phyloP scores from a whole-genome alignment of 1,284 basidiomycete species.

The Ganoderma leucocontextum region DNA sequence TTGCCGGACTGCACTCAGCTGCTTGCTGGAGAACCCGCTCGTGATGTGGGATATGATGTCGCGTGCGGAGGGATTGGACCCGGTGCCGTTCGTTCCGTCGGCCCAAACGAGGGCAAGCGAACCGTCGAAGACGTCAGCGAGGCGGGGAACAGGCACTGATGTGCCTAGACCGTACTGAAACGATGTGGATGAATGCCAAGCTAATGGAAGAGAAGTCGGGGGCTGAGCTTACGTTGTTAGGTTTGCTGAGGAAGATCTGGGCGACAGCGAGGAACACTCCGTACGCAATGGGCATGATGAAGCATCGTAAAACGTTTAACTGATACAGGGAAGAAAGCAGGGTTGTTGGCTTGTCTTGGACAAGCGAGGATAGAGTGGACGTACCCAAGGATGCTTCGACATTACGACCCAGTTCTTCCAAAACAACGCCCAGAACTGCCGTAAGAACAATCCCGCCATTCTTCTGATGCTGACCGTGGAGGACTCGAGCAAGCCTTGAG shows the following conservation, averaged over 20 bases:
- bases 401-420: slow-evolving; percentile 83
- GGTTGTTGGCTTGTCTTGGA: background rate
- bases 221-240: slow-evolving; percentile 57
- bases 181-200: background rate
- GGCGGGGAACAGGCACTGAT: slow-evolving; percentile 56
- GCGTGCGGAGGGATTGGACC: slow-evolving; percentile 53
- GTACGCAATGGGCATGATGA: slow-evolving; percentile 74
- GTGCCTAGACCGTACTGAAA: slow-evolving; percentile 71
- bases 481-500: slow-evolving; percentile 1
- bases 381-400: slow-evolving; percentile 67
- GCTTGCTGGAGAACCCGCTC: slow-evolving; percentile 52
- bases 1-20: slow-evolving; percentile 56
- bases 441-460: slow-evolving; percentile 55
- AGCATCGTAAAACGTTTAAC: slow-evolving; percentile 73
- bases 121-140: slow-evolving; percentile 60
- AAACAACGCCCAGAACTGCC: slow-evolving; percentile 69
- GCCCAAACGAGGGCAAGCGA: slow-evolving; percentile 69
- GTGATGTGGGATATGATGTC: slow-evolving; percentile 68
- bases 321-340: slow-evolving; percentile 34
- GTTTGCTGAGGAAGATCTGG: slow-evolving; percentile 62
- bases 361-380: background rate
- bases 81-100: slow-evolving; percentile 62
- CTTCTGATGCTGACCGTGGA: background rate
- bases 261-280: slow-evolving; percentile 74
- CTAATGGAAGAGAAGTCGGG: slow-evolving; percentile 12